Percentiles rank a stretch among this genome's conserved stretches.
Conservation (phyloP, 305 asterid genomes). For the Petunia hybrid region DNA sequence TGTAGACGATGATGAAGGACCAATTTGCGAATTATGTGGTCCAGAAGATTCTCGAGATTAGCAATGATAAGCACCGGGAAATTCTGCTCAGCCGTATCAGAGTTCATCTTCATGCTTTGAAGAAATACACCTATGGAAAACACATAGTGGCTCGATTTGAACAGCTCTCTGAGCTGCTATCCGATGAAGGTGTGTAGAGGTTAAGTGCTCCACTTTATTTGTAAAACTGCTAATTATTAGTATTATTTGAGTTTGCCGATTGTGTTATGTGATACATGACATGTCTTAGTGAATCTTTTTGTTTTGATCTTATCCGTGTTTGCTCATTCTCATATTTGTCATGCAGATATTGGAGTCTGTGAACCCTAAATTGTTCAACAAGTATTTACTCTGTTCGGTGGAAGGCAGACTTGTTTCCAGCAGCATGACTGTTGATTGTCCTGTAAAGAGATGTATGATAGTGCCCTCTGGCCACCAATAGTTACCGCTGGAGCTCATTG, state of each 20-base stretch:
- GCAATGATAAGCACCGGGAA: slow-evolving; percentile 57
- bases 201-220: slow-evolving; percentile 6
- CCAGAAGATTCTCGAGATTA: slow-evolving; percentile 75
- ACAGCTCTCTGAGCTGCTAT: slow-evolving; percentile 68
- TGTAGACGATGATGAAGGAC: slow-evolving; percentile 78
- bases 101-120: slow-evolving; percentile 60
- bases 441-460: slow-evolving; percentile 6
- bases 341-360: slow-evolving; percentile 22
- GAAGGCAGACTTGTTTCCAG: neutral
- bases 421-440: slow-evolving; percentile 16
- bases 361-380: slow-evolving; percentile 25
- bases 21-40: slow-evolving; percentile 79
- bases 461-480: neutral
- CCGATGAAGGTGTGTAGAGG: slow-evolving; percentile 55
- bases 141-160: slow-evolving; percentile 88
- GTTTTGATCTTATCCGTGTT: slow-evolving; percentile 11
- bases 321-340: slow-evolving; percentile 18
- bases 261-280: neutral
- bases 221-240: neutral
- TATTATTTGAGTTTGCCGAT: slow-evolving; percentile 4
- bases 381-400: neutral
- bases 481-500: slow-evolving; percentile 6
- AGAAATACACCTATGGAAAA: slow-evolving; percentile 74
- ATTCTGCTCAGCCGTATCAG: slow-evolving; percentile 53
- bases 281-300: neutral